Conservation (phyloP, 2,329 filamentous ascomycete species). For the Fusarium acutatum region DNA sequence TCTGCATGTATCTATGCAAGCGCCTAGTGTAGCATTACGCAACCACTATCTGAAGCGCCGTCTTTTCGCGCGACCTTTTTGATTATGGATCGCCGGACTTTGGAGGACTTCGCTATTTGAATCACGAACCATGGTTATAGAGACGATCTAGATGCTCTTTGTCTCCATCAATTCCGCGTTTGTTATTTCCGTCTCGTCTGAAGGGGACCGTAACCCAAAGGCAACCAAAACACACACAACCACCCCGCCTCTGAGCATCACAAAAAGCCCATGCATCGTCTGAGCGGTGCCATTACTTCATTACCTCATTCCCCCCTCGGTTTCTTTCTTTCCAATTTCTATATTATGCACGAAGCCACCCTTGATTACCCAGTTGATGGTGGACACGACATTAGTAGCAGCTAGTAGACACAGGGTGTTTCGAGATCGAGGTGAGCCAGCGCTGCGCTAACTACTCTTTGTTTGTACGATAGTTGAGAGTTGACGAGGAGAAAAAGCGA, state of each 20-base stretch:
- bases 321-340: conserved; percentile 1
- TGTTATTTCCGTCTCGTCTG: neutral
- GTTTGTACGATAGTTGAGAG: conserved; percentile 31
- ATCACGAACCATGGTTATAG: conserved; percentile 38
- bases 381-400: neutral
- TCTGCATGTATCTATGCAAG: neutral
- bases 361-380: neutral
- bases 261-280: neutral
- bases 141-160: conserved; percentile 36
- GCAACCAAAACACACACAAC: neutral
- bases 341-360: conserved; percentile 26
- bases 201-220: neutral
- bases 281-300: neutral
- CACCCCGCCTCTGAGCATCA: neutral
- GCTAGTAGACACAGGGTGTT: neutral
- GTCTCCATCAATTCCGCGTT: neutral
- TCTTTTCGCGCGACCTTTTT: conserved; percentile 17
- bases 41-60: neutral
- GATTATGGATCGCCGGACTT: conserved; percentile 35
- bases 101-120: conserved; percentile 34
- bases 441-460: conserved; percentile 22
- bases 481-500: neutral
- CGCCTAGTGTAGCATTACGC: neutral
- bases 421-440: neutral
- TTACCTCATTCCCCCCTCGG: neutral